These are phyloP conservation scores for Oehlia diaphana DNA, from an alignment of 192 early-diverging fungal genomes.

Conservation along the genomic window DNA sequence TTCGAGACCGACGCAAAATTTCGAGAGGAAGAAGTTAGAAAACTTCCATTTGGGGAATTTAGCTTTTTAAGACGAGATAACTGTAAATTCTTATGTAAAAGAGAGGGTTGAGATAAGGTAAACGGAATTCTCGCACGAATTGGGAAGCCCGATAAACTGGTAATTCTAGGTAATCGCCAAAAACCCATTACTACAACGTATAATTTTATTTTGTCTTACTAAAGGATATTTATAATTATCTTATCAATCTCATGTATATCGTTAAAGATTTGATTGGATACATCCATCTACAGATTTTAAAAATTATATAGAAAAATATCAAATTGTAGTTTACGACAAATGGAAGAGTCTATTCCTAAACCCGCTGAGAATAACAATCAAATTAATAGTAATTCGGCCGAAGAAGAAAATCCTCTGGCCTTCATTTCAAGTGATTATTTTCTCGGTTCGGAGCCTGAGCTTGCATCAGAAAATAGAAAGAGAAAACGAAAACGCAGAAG, in stretches of 20 bases:
- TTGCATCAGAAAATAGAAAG: neutral
- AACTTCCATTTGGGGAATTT: neutral
- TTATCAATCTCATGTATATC: neutral
- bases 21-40: neutral
- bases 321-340: too few species aligned
- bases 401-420: neutral
- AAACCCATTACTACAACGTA: too few species aligned
- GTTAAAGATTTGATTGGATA: neutral
- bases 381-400: neutral
- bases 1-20: slow-evolving; percentile 38
- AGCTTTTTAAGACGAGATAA: neutral
- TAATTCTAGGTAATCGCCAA: neutral
- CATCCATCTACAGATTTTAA: neutral
- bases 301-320: too few species aligned
- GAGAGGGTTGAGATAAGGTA: neutral
- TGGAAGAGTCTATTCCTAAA: too few species aligned
- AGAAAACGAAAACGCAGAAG: neutral
- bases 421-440: neutral
- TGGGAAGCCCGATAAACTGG: neutral
- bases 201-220: too few species aligned
- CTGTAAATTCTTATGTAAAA: neutral
- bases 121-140: neutral
- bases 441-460: neutral
- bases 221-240: too few species aligned
- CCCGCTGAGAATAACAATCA: neutral